Base-by-base conservation (phyloP, 2,329 filamentous ascomycete genomes). In the Botrytis hyacinthi region DNA sequence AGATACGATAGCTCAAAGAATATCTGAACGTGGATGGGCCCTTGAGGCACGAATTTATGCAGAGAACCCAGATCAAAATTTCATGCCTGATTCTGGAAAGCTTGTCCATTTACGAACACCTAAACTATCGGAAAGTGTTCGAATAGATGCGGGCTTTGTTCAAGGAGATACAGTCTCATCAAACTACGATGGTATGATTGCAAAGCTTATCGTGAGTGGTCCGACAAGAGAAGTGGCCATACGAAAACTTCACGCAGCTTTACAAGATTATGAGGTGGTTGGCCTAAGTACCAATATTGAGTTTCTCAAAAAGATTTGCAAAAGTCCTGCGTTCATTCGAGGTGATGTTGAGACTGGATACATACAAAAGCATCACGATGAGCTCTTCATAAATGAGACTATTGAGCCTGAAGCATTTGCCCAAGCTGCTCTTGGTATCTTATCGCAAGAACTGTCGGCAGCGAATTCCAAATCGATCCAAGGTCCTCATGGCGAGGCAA, bases 101-200 rank as follows among this genome's bases (percentile, higher is more conserved):
- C 87, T 99, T 0, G 86, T 97, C 8, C 93, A 98, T 81, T 89
- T 98, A 18, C 88, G 89, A 48, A 94, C 93, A 1, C 95, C 95
- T 0, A 82, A 84, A 67, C 84, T 87, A 9, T 88, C 89, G 54
- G 87, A 91, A 0, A 92, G 94, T 76, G 88, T 98, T 46, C 91
- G 96, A 59, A 94, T 99, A 76, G 96, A 99, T 80, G 94, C 95
- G 63, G 96, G 96, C 1, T 98, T 98, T 81, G 89, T 95, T 42
- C 88, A 94, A 77, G 96, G 96, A 40, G 95, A 97, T 81, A 93
- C 94, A 76, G 93, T 99, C 4, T 97, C 95, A 0, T 93, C 95
- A 74, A 93, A 96, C 72, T 99, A 99, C 82, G 96, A 99, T 78
- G 96, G 96, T 42, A 99, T 99, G 96, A 97, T 99, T 77, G 93